These are phyloP conservation scores for Zygosaccharomyces gambellarensis DNA, from an alignment of 805 yeast species.

Conservation along the genomic window DNA sequence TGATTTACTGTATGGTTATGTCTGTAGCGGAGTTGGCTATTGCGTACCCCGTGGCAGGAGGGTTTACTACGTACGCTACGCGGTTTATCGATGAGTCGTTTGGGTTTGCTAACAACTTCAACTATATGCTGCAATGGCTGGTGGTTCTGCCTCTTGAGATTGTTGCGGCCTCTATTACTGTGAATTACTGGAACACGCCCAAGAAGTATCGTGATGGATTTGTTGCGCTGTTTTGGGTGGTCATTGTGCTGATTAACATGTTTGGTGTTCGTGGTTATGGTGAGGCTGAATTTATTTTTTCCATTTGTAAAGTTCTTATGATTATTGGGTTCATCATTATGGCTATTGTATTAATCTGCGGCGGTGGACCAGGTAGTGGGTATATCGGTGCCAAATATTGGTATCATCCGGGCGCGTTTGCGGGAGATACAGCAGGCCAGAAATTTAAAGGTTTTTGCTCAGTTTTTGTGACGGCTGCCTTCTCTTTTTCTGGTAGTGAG, in stretches of 20 bases:
- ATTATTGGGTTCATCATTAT: constrained; percentile 51
- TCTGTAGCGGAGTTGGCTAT: constrained; percentile 59
- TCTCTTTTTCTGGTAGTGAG: constrained; percentile 52
- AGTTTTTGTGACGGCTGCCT: constrained; percentile 52
- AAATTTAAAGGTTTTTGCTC: constrained; percentile 50
- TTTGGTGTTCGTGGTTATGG: constrained; percentile 55
- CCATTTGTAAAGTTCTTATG: constrained; percentile 46
- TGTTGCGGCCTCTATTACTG: constrained; percentile 51
- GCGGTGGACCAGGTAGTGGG: constrained; percentile 42
- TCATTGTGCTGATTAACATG: constrained; percentile 46
- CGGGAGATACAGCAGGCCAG: constrained; percentile 35
- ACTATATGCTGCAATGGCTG: constrained; percentile 50
- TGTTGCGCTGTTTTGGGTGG: constrained; percentile 46
- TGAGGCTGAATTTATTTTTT: constrained; percentile 48
- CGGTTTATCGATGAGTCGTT: constrained; percentile 55
- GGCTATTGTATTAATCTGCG: constrained; percentile 46
- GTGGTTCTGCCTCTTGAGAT: constrained; percentile 49
- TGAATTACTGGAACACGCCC: constrained; percentile 46
- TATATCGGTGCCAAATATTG: constrained; percentile 45
- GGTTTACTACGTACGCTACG: constrained; percentile 58
- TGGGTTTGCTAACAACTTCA: constrained; percentile 62
- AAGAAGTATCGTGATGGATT: constrained; percentile 45
- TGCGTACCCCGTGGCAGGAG: constrained; percentile 59
- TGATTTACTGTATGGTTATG: constrained; percentile 57
- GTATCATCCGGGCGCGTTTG: constrained; percentile 60